Evolutionary conservation across 208 protist genomes (phyloP).

Genomic region (Trypanosoma conorhini): DNA sequence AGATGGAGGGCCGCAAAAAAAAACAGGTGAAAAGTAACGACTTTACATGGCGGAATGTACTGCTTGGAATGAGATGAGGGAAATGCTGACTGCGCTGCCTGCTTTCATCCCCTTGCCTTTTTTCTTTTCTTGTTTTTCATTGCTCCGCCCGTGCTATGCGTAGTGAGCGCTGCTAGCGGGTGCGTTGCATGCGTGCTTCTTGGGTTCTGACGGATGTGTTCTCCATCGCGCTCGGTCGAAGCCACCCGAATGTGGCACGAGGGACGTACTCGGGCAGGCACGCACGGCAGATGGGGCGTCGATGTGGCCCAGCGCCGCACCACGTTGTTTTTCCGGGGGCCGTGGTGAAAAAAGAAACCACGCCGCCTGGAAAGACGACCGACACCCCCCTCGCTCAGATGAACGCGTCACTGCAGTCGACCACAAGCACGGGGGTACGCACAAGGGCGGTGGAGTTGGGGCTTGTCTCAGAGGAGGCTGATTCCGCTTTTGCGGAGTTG

Average conservation of each 20-base stretch:
- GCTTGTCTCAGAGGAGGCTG: slow-evolving; percentile 7
- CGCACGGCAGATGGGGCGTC: slow-evolving; percentile 47
- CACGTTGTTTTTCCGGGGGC: slow-evolving; percentile 23
- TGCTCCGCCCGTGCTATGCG: background rate
- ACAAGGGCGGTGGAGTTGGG: slow-evolving; percentile 16
- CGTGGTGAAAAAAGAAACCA: background rate
- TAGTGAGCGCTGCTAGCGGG: background rate
- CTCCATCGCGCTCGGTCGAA: background rate
- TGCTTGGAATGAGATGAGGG: background rate
- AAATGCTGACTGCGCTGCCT: background rate
- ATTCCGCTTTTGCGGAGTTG: background rate
- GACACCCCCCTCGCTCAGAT: background rate
- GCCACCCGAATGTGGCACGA: background rate
- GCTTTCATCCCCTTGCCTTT: background rate
- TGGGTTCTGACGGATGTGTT: slow-evolving; percentile 2
- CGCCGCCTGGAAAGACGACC: too few relatives aligned
- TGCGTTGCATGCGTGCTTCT: slow-evolving; percentile 10
- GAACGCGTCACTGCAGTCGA: background rate
- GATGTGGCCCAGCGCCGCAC: slow-evolving; percentile 50
- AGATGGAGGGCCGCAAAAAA: background rate
- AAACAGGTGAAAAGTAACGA: background rate
- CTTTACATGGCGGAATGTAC: background rate
- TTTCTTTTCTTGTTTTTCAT: slow-evolving; percentile 1
- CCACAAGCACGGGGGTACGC: slow-evolving; percentile 1
- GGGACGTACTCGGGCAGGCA: slow-evolving; percentile 27